Conservation (phyloP, 116 monocot genomes). For the Cymodocea nodosa region DNA sequence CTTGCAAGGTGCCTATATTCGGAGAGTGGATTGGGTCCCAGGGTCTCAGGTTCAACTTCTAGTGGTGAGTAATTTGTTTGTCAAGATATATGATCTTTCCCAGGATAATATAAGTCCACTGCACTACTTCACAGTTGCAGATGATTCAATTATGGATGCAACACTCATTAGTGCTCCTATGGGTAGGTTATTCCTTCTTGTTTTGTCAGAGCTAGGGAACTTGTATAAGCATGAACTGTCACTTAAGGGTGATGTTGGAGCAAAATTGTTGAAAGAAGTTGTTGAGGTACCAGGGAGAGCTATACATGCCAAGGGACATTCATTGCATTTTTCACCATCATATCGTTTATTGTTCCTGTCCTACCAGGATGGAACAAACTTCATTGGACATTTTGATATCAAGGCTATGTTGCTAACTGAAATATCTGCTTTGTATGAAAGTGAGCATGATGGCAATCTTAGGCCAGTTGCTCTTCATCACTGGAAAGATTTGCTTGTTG, state of each 20-base stretch:
- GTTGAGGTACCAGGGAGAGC: conserved; percentile 32
- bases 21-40: conserved; percentile 81
- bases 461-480: conserved; percentile 69
- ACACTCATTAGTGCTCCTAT: conserved; percentile 66
- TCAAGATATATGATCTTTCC: conserved; percentile 97
- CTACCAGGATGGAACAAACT: conserved; percentile 70
- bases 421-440: conserved; percentile 55
- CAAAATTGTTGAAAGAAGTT: conserved; percentile 55
- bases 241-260: conserved; percentile 70
- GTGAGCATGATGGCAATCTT: conserved; percentile 57
- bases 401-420: conserved; percentile 37
- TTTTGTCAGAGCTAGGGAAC: conserved; percentile 61
- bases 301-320: conserved; percentile 44
- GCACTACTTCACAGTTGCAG: conserved; percentile 76
- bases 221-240: conserved; percentile 66
- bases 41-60: conserved; percentile 96
- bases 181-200: conserved; percentile 79
- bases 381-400: conserved; percentile 70
- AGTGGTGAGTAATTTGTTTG: conserved; percentile 91
- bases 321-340: conserved; percentile 59
- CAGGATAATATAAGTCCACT: conserved; percentile 93
- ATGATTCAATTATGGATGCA: conserved; percentile 82
- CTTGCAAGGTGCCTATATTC: conserved; percentile 75
- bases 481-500: conserved; percentile 75
- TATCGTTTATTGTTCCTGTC: conserved; percentile 80